Percentiles rank a stretch among this genome's conserved stretches.
Conservation (phyloP, 139 green algal genomes). For the Coelastrella sp. region DNA sequence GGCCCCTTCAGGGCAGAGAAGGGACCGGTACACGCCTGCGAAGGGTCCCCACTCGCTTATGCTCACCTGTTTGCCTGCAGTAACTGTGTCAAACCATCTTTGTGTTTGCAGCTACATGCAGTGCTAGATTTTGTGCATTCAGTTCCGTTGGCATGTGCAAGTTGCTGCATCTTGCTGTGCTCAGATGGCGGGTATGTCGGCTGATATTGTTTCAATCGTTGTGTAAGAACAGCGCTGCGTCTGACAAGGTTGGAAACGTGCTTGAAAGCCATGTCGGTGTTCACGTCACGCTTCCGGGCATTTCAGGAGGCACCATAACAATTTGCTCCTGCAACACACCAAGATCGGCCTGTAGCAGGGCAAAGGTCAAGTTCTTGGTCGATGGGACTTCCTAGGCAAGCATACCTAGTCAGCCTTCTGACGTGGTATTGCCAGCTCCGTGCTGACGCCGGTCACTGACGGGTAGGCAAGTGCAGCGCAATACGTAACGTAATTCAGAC, state of each 20-base stretch:
- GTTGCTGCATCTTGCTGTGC: neutral
- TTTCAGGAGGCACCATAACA: neutral
- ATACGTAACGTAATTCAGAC: too few relatives aligned
- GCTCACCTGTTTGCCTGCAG: slow-evolving; percentile 32
- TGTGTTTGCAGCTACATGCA: neutral
- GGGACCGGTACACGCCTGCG: too few relatives aligned
- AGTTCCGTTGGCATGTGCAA: too few relatives aligned
- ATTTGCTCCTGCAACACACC: neutral
- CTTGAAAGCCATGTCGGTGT: neutral
- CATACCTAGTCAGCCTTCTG: neutral
- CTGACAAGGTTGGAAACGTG: neutral
- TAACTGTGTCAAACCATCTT: neutral
- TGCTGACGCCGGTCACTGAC: neutral
- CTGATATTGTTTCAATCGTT: neutral
- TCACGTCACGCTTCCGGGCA: neutral
- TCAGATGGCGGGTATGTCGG: neutral
- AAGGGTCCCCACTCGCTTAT: too few relatives aligned
- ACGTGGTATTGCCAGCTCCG: neutral
- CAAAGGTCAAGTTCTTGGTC: neutral
- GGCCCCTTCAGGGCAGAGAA: too few relatives aligned
- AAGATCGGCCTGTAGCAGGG: neutral
- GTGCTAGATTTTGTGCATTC: too few relatives aligned
- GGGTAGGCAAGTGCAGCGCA: too few relatives aligned
- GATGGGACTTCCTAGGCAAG: neutral
- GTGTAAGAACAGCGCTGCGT: neutral